phyloP scores from a whole-genome alignment of 2,329 filamentous ascomycete species.

The Hypoxylon sp. region DNA sequence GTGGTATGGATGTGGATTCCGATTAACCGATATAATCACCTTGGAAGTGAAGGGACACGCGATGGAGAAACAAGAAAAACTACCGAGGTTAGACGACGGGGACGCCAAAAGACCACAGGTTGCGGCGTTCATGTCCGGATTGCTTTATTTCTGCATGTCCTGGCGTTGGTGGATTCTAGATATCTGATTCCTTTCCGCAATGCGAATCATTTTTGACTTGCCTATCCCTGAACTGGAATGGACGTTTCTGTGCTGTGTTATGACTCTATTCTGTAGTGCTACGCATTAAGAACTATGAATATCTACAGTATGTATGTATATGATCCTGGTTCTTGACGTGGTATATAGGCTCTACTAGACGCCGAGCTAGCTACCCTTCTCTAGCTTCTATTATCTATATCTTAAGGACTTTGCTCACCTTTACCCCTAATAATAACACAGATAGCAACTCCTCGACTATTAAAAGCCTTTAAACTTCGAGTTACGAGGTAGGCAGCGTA shows the following conservation, averaged over 20 bases:
- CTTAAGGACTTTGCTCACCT: too few species aligned
- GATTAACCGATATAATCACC: slow-evolving; percentile 45
- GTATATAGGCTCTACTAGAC: not conserved
- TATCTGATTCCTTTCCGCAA: slow-evolving; percentile 27
- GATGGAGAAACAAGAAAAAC: not conserved
- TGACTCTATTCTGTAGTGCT: not conserved
- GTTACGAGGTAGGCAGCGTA: slow-evolving; percentile 10
- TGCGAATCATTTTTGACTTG: slow-evolving; percentile 23
- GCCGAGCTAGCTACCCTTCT: not conserved
- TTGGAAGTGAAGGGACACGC: slow-evolving; percentile 5
- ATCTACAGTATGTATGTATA: not conserved
- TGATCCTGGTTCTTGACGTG: not conserved
- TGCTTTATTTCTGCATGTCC: slow-evolving; percentile 50
- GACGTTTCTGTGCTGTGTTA: slow-evolving; percentile 19
- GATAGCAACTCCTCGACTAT: not conserved
- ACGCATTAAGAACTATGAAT: slow-evolving; percentile 23
- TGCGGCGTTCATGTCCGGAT: slow-evolving; percentile 48
- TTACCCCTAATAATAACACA: not conserved
- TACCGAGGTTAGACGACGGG: slow-evolving; percentile 24
- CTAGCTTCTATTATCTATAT: not conserved
- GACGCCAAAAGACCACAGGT: slow-evolving; percentile 43
- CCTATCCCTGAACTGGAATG: slow-evolving; percentile 2
- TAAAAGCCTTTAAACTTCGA: not conserved
- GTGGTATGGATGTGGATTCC: slow-evolving; percentile 61
- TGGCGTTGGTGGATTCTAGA: slow-evolving; percentile 51